Percentiles rank a stretch among this genome's conserved stretches.
Conservation (phyloP, 2,329 filamentous ascomycete species). For the Scedosporium boydii region DNA sequence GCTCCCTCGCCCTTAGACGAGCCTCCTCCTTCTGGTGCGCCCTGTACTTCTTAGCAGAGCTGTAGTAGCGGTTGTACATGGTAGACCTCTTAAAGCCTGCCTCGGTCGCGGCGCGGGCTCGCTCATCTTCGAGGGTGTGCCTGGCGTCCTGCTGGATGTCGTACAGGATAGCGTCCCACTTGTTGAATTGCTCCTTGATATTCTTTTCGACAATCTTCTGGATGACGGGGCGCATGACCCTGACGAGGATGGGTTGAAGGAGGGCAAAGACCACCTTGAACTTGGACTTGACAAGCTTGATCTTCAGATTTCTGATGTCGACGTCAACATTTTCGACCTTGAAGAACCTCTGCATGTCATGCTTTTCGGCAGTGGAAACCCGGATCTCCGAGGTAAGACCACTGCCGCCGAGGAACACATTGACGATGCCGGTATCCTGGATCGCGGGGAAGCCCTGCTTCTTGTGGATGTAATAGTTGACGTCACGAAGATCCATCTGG, state of each 20-base stretch:
- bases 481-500: constrained; percentile 84
- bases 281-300: constrained; percentile 90
- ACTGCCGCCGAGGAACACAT: constrained; percentile 77
- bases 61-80: constrained; percentile 78
- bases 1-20: background rate
- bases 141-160: constrained; percentile 78
- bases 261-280: constrained; percentile 85
- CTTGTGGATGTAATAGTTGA: constrained; percentile 90
- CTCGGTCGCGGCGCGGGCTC: constrained; percentile 43
- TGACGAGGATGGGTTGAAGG: constrained; percentile 80
- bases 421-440: constrained; percentile 78
- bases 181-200: constrained; percentile 72
- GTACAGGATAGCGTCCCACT: constrained; percentile 64
- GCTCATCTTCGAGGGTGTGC: constrained; percentile 52
- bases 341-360: constrained; percentile 76
- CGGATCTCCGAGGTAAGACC: constrained; percentile 90
- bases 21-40: constrained; percentile 72
- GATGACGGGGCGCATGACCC: constrained; percentile 71
- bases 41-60: constrained; percentile 63
- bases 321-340: constrained; percentile 88
- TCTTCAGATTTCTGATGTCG: constrained; percentile 68
- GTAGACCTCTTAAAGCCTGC: constrained; percentile 63
- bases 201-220: constrained; percentile 84
- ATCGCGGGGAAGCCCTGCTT: constrained; percentile 88
- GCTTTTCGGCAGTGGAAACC: constrained; percentile 68